Conservation (phyloP, 495 filamentous ascomycete genomes). For the Xylaria longipes region DNA sequence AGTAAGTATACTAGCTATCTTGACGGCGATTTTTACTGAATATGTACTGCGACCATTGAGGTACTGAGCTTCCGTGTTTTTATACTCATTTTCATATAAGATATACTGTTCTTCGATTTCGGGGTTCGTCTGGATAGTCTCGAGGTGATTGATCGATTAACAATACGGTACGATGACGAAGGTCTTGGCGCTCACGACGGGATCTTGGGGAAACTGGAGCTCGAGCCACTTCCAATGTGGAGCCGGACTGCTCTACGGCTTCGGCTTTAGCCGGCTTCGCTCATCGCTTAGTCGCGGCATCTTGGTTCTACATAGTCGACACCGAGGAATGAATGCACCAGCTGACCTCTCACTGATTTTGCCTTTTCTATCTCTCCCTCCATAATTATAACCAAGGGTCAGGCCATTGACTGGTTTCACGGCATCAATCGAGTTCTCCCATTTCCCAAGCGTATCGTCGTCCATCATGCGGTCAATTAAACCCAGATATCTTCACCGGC, state of each 20-base stretch:
- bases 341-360: conserved; percentile 10
- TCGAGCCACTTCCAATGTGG: background rate
- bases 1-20: too few relatives aligned
- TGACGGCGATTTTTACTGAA: too few relatives aligned
- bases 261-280: conserved; percentile 14
- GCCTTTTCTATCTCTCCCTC: background rate
- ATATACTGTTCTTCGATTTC: too few relatives aligned
- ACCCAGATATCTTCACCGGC: conserved; percentile 33
- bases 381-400: background rate
- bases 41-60: too few relatives aligned
- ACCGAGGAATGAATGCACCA: conserved; percentile 15
- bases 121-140: too few relatives aligned
- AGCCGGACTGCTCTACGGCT: background rate
- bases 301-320: background rate
- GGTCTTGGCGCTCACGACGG: background rate
- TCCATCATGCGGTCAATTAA: conserved; percentile 43
- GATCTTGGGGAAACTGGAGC: background rate
- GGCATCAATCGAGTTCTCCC: background rate
- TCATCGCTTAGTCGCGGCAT: conserved; percentile 24
- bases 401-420: conserved; percentile 6
- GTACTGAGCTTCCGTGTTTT: too few relatives aligned
- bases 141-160: too few relatives aligned
- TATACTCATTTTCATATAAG: too few relatives aligned
- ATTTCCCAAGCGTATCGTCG: background rate
- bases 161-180: background rate